Percentiles rank a stretch among this genome's conserved stretches.
phyloP scores from a whole-genome alignment of 1,139 yeast species.

The Candida sp. region DNA sequence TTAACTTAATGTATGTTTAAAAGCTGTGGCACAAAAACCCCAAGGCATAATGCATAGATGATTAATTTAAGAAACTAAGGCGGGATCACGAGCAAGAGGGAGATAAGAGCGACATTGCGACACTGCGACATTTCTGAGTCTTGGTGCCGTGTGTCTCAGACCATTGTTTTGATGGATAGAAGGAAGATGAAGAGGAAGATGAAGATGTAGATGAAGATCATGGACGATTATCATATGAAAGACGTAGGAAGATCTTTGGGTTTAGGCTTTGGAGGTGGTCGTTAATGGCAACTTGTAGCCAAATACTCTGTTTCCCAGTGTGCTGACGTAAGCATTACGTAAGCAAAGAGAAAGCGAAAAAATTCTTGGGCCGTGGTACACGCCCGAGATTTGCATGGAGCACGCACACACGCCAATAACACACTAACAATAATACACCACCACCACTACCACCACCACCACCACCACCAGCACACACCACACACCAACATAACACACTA shows the following conservation, averaged over 20 bases:
- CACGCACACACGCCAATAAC: not conserved
- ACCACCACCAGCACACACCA: no score
- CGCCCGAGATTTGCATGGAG: no score
- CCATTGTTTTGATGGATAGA: no score
- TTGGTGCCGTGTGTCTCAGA: not conserved
- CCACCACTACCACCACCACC: no score
- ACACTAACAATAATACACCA: not conserved
- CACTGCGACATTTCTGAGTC: not conserved
- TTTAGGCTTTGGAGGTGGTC: no score
- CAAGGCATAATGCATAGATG: not conserved
- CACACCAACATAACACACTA: no score
- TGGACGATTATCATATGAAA: no score
- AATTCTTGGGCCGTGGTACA: no score
- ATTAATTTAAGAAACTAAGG: not conserved
- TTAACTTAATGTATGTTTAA: conserved; percentile 8
- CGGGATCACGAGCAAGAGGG: not conserved
- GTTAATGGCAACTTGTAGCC: no score
- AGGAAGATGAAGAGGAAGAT: not conserved
- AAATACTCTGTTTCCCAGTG: no score
- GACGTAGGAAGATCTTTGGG: no score
- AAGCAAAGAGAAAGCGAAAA: not conserved
- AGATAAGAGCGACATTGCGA: not conserved
- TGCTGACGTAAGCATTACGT: not conserved
- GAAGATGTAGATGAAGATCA: no score
- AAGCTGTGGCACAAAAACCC: not conserved